Base-by-base conservation (phyloP, 306 rosid species). In the Inga leiocalycina region DNA sequence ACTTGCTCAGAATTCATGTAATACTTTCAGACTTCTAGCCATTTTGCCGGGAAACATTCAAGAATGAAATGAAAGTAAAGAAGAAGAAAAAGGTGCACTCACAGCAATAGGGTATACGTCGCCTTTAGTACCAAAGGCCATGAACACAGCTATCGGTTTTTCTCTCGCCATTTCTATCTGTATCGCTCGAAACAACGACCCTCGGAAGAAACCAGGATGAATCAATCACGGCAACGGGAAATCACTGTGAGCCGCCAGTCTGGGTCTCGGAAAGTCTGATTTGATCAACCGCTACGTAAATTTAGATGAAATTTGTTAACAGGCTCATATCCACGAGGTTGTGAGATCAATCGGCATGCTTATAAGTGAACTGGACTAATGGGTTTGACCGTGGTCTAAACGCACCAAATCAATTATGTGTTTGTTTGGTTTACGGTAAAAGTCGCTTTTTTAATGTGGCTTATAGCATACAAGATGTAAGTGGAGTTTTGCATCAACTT, bases 101-200 rank as follows among this genome's bases (percentile, higher is more conserved):
- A 72, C 76, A 72, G 76, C 76, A 22, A 72, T 72, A 24, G 76
- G 76, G 13, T 72, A 72, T 32, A 72, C 76, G 13, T 72, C 76
- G 76, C 76, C 76, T 72, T 72, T 72, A 24, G 76, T 72, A 72
- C 76, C 76, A 22, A 72, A 72, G 57, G 76, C 76, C 76, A 71
- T 71, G 56, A 71, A 71, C 37, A 71, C 76, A 44, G 76, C 76
- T 22, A 14, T 71, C 8, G 76, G 56, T 43, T 71, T 71, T 27
- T 49, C 76, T 71, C 76, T 71, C n/a, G 24, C 52, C 75, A 70
- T 70, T 20, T 70, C 5, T 10, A 20, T 41, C 32, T n/a, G 75
- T 43, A 20, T 41, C 10, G 52, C 22, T 20, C 12, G 19, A 41
- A 69, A 9, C 49, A 37, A 35, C 72, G 72, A 15, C 46, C 8